phyloP scores from a whole-genome alignment of 176 grass and related monocot species.

The Rhynchospora pubera region DNA sequence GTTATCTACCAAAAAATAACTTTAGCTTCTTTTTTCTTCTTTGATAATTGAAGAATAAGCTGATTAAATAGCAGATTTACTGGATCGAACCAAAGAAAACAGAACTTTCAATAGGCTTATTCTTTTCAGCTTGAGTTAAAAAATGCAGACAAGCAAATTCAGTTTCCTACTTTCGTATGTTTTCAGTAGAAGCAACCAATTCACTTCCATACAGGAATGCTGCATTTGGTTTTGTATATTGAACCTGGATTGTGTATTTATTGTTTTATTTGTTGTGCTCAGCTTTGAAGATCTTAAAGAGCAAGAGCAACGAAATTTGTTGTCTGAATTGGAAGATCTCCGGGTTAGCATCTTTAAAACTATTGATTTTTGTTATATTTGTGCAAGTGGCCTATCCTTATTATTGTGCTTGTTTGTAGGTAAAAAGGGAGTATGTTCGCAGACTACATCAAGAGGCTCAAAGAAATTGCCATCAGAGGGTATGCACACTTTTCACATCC shows the following conservation, averaged over 20 bases:
- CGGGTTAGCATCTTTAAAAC: neutral
- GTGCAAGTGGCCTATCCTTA: neutral
- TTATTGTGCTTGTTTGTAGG: constrained; percentile 29
- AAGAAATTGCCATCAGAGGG: constrained; percentile 66
- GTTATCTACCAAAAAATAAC: neutral
- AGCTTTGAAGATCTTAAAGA: constrained; percentile 53
- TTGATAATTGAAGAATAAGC: neutral
- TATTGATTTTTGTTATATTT: neutral
- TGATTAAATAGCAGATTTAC: neutral
- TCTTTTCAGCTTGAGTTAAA: neutral
- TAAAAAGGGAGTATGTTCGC: constrained; percentile 54
- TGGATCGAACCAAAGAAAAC: neutral
- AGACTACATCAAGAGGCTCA: constrained; percentile 73
- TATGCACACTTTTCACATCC: constrained; percentile 12
- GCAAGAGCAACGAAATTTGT: constrained; percentile 40
- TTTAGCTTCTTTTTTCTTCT: neutral
- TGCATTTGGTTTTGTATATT: constrained; percentile 1
- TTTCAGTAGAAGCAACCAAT: neutral
- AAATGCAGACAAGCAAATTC: neutral
- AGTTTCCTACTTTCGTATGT: neutral
- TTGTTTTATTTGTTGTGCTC: constrained; percentile 22
- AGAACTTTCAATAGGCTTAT: neutral
- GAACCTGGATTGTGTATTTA: neutral
- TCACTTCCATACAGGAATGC: neutral
- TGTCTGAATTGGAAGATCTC: constrained; percentile 31